Evolutionary conservation across 2,329 filamentous ascomycete genomes (phyloP), one percentile per base, ranked within the genome.

Genomic region (Lecanicillium sp.): DNA sequence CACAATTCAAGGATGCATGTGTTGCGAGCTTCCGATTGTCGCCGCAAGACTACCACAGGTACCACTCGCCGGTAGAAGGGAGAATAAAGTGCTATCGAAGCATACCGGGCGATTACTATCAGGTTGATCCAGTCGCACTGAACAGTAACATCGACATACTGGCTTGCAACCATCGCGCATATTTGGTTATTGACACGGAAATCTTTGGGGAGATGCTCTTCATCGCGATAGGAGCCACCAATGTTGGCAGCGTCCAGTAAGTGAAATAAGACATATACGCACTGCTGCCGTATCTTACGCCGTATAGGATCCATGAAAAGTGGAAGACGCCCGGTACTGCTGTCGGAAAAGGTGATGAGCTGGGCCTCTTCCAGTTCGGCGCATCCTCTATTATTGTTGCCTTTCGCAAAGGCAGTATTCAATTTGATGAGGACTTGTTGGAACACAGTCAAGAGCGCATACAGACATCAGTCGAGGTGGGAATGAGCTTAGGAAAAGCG

Each of bases 31-130:
- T 65, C 40, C 55, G 61, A 4, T 48, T 69, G 3, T 60, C 56
- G 18, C 62, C 63, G 10, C 64, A 68, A 51, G 64, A 68, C 46
- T 68, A 68, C 42, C 65, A 69, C 45, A 56, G 65, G 4, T 69
- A 61, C 44, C 65, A 68, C 49, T 59, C 57, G 3, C 66, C 65
- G 3, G 61, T 68, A 3, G 51, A 50, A 0, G 65, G 66, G 2
- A 58, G 37, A 3, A 50, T 68, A 2, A 58, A 54, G 42, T 48
- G 51, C 42, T 62, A 58, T 37, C 56, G 56, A 34, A 56, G 56
- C 9, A 58, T 68, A 13, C 59, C 61, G 1, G 64, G 65, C 0
- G 58, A 63, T 33, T 66, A 67, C 43, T 68, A 66, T 38, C 55
- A 64, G 29, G 62, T 68, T 18, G 62, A 67, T 44, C 60, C 65